These are phyloP conservation scores for Tagetes erecta DNA, from an alignment of 129 eudicot species.

Conservation along the genomic window DNA sequence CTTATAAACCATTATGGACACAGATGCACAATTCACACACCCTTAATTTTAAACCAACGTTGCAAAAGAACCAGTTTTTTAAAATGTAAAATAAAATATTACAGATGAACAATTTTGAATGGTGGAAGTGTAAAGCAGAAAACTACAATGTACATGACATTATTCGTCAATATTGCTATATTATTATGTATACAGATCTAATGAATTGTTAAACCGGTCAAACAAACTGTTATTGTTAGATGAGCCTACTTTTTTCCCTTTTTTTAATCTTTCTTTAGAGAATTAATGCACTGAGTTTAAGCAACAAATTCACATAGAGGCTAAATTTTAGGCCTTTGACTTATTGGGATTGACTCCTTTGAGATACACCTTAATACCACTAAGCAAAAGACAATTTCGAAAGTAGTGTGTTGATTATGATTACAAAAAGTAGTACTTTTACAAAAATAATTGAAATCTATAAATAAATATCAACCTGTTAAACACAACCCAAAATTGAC, in stretches of 20 bases:
- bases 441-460: not conserved
- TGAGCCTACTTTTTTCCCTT: not conserved
- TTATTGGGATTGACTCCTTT: not conserved
- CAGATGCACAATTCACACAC: too few relatives aligned
- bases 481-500: not conserved
- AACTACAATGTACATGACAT: too few relatives aligned
- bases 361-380: not conserved
- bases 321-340: not conserved
- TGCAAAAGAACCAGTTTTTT: too few relatives aligned
- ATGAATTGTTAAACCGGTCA: not conserved
- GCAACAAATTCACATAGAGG: not conserved
- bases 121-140: not conserved
- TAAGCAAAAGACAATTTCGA: not conserved
- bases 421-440: not conserved
- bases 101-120: too few relatives aligned
- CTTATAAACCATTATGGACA: too few relatives aligned
- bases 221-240: not conserved
- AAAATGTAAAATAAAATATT: too few relatives aligned
- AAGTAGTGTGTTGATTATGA: not conserved
- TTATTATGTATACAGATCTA: not conserved
- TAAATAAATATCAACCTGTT: not conserved
- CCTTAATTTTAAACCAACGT: too few relatives aligned
- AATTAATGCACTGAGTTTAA: not conserved
- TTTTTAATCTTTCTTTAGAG: not conserved
- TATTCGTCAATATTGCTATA: too few relatives aligned